Evolutionary conservation across 495 filamentous ascomycete species (phyloP).

Genomic region (Lineolata rhizophorae): DNA sequence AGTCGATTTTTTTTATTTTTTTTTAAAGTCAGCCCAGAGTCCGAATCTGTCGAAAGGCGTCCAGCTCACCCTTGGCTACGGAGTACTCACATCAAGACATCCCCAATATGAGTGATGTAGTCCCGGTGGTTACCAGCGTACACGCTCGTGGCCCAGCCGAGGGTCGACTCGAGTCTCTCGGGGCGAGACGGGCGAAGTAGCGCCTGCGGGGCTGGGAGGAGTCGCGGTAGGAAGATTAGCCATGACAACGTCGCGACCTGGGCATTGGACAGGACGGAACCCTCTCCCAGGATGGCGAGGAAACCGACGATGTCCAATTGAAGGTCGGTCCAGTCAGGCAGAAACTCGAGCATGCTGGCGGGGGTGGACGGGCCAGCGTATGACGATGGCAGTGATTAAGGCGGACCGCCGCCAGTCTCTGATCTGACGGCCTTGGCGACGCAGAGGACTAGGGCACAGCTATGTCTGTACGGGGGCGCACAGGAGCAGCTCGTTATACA

Average conservation of each 20-base stretch:
- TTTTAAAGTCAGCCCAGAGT: conserved; percentile 1
- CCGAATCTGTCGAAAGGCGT: neutral
- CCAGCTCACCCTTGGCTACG: too few species aligned
- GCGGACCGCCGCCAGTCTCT: too few species aligned
- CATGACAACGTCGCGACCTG: conserved; percentile 19
- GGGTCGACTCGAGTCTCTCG: conserved; percentile 9
- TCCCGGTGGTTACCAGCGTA: conserved; percentile 15
- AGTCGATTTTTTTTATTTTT: too few species aligned
- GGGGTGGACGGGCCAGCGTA: conserved; percentile 1
- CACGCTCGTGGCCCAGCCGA: conserved; percentile 14
- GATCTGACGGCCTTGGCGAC: too few species aligned
- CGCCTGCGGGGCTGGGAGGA: conserved; percentile 20
- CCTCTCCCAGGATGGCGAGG: conserved; percentile 21
- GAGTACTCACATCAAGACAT: conserved; percentile 16
- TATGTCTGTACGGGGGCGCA: too few species aligned
- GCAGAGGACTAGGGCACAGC: too few species aligned
- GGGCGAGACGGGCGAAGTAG: conserved; percentile 15
- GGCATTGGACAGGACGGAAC: conserved; percentile 18
- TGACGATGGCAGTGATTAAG: neutral
- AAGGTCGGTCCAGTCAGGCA: too few species aligned
- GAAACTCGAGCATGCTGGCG: conserved; percentile 3
- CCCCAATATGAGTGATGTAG: conserved; percentile 17
- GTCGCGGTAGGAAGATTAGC: conserved; percentile 18
- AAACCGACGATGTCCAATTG: conserved; percentile 22
- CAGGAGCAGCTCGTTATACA: too few species aligned